These are phyloP conservation scores for Solanum paucissectum DNA, from an alignment of 257 asterid genomes.

Conservation along the genomic window DNA sequence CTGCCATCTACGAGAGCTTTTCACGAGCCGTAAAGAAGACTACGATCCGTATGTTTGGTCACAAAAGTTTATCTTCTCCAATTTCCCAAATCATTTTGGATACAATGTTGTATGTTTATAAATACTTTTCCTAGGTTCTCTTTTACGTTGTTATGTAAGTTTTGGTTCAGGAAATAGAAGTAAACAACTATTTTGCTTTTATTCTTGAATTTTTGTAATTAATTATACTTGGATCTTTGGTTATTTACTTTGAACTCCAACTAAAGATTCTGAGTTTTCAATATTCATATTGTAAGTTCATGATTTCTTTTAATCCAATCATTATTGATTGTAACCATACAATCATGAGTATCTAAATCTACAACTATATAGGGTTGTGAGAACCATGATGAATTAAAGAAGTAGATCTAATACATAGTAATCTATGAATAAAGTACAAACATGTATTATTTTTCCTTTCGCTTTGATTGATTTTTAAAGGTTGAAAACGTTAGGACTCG, in stretches of 20 bases:
- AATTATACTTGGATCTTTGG: background rate
- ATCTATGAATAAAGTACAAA: background rate
- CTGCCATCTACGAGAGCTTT: background rate
- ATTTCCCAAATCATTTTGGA: background rate
- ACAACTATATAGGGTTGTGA: too few species aligned
- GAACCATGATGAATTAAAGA: background rate
- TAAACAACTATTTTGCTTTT: too few species aligned
- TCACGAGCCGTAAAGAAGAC: background rate
- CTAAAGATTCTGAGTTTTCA: background rate
- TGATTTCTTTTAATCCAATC: background rate
- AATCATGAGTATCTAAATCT: background rate
- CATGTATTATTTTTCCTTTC: too few species aligned
- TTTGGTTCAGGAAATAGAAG: background rate
- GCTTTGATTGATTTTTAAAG: background rate
- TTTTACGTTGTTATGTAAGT: background rate
- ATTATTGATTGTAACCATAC: background rate
- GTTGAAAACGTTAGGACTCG: background rate
- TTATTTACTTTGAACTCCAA: background rate
- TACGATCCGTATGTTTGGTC: background rate
- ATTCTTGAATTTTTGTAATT: background rate
- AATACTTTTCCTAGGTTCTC: background rate
- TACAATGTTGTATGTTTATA: background rate
- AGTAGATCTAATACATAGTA: background rate
- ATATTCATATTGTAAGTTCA: background rate
- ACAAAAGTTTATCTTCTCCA: background rate